Evolutionary conservation across 1,139 yeast genomes (phyloP).

Genomic region (Kurtzmaniella quercitrusa): DNA sequence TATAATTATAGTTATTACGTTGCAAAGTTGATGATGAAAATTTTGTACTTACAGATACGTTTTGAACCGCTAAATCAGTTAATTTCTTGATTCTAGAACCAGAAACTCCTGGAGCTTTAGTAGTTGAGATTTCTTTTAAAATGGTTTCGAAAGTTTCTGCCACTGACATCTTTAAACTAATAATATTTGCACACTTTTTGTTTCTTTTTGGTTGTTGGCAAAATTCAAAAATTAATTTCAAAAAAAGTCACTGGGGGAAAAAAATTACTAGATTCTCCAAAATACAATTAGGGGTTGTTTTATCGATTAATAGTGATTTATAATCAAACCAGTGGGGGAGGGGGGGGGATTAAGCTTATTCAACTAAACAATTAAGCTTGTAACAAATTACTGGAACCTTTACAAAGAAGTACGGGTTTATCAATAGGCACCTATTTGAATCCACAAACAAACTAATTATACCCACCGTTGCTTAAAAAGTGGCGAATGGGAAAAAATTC

Average conservation of each 20-base stretch:
- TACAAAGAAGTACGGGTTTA: background rate
- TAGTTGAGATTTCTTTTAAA: conserved; percentile 66
- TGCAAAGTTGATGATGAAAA: background rate
- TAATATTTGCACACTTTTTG: too few species aligned
- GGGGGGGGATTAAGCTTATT: background rate
- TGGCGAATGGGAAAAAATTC: background rate
- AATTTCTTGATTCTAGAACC: conserved; percentile 90
- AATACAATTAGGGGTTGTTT: background rate
- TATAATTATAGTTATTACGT: background rate
- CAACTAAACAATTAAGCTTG: background rate
- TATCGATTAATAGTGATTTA: background rate
- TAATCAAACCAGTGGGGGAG: background rate
- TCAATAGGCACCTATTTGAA: background rate
- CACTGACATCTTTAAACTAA: conserved; percentile 25
- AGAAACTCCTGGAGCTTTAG: conserved; percentile 91
- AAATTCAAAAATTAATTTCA: too few species aligned
- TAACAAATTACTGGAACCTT: background rate
- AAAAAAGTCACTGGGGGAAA: background rate
- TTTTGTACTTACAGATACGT: conserved; percentile 41
- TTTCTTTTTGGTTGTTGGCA: too few species aligned
- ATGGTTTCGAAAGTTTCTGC: conserved; percentile 65
- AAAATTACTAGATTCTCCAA: background rate
- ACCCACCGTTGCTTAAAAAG: background rate
- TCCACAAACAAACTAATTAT: background rate
- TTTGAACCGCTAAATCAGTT: conserved; percentile 71